Evolutionary conservation across 768 basidiomycete species (phyloP), one percentile per base, ranked within the genome.

Genomic region (Panus rudis): DNA sequence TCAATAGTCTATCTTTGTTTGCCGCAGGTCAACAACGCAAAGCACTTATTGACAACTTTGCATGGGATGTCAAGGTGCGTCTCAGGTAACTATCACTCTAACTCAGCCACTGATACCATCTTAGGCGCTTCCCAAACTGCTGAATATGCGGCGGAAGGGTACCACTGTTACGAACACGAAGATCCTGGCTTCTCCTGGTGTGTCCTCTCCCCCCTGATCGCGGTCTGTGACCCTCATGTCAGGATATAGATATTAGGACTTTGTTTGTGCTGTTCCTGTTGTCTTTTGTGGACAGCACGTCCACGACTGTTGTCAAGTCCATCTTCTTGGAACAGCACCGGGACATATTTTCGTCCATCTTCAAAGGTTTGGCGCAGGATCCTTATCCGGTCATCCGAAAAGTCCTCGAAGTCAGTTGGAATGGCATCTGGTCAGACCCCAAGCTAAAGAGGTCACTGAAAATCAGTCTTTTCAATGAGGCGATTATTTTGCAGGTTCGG

Each of bases 1-100:
- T 78, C 55, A 71, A 76, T 46, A 61, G 65, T 0, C 69, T 89
- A 52, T 79, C 82, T 2, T 56, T 59, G 0, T 89, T 83, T 55
- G 80, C 72, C 2, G 73, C 82, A 19, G 84, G 85, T 14, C 63
- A 71, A 19, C 84, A 89, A 48, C 70, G 75, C 39, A 81, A 75
- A 48, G 54, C 66, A 0, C 67, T 86, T 2, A 60, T 81, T 21
- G 87, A 89, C 42, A 68, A 68, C 0, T 87, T 91, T 60, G 74
- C 77, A 5, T 91, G 88, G 88, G 85, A 86, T 45, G 69, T 72
- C 23, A 90, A 88, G 70, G 88, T 81, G 41, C 2, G 62, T 54
- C 1, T 16, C 14, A 0, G 38, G 33, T 30, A 21, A 17, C 34
- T 20, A 16, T 10, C 39, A 20, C 24, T 45, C 26, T 37, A 12